These are phyloP conservation scores for Aspergillus bridgeri DNA, from an alignment of 495 filamentous ascomycete genomes.

Conservation along the genomic window DNA sequence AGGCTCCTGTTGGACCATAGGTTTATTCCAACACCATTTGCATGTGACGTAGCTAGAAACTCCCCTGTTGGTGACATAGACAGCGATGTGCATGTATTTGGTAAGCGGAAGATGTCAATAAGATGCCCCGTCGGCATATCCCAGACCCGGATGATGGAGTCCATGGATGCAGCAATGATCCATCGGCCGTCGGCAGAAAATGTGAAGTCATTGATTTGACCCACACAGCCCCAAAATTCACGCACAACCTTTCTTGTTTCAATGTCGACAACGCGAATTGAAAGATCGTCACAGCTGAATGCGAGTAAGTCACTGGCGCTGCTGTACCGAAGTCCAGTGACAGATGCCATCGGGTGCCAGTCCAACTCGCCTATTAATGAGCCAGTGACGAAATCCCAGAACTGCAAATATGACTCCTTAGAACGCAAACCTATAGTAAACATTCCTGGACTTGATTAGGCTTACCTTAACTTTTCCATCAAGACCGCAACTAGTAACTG, in stretches of 20 bases:
- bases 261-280: constrained; percentile 83
- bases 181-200: constrained; percentile 94
- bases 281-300: constrained; percentile 83
- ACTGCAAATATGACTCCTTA: constrained; percentile 36
- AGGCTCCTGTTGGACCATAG: constrained; percentile 92
- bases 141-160: constrained; percentile 83
- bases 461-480: constrained; percentile 86
- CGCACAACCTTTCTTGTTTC: constrained; percentile 86
- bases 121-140: constrained; percentile 93
- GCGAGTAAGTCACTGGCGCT: constrained; percentile 81
- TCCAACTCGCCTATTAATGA: constrained; percentile 75
- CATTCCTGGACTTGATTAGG: neutral
- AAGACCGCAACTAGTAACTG: constrained; percentile 75
- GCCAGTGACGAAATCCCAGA: constrained; percentile 90
- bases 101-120: constrained; percentile 80
- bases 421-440: neutral
- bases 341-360: constrained; percentile 76
- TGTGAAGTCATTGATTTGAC: constrained; percentile 76
- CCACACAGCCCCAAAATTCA: constrained; percentile 88
- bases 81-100: constrained; percentile 72
- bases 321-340: constrained; percentile 74
- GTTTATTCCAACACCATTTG: constrained; percentile 80
- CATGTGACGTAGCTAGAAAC: constrained; percentile 83
- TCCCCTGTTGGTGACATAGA: constrained; percentile 88
- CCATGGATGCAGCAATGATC: constrained; percentile 85